Percentiles rank a stretch among this genome's conserved stretches.
phyloP scores from a whole-genome alignment of 768 basidiomycete genomes.

The Amanita rubescens region DNA sequence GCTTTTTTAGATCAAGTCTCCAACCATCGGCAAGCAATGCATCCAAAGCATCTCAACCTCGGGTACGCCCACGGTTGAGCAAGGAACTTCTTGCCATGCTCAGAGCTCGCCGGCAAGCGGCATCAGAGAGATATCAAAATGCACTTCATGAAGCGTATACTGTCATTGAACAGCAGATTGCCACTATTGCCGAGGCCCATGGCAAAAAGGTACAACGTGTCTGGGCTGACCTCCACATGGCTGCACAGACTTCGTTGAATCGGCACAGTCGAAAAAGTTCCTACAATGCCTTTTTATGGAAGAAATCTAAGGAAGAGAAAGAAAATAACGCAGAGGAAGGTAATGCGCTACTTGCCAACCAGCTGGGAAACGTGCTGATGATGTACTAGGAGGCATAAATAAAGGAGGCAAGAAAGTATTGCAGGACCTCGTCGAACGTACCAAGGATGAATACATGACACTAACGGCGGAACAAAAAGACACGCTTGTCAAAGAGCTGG shows the following conservation, averaged over 20 bases:
- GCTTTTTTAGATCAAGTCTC: no score
- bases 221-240: conserved; percentile 7
- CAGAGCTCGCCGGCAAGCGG: no score
- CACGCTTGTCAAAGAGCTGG: conserved; percentile 8
- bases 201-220: conserved; percentile 6
- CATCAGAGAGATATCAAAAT: neutral
- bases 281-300: conserved; percentile 12
- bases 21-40: no score
- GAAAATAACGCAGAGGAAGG: neutral
- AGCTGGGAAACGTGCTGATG: neutral
- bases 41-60: no score
- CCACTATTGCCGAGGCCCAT: neutral
- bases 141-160: neutral
- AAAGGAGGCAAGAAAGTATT: neutral
- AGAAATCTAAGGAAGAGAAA: neutral
- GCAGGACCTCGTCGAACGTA: conserved; percentile 4
- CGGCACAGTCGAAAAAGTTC: neutral
- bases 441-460: neutral
- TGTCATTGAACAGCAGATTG: neutral
- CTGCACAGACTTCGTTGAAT: neutral
- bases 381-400: no score
- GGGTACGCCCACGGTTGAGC: no score
- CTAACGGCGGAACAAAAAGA: conserved; percentile 2
- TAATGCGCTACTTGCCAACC: neutral
- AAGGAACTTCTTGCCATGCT: no score